Evolutionary conservation across 192 early-diverging fungal species (phyloP).

Genomic region (Gamsiella multidivaricata): DNA sequence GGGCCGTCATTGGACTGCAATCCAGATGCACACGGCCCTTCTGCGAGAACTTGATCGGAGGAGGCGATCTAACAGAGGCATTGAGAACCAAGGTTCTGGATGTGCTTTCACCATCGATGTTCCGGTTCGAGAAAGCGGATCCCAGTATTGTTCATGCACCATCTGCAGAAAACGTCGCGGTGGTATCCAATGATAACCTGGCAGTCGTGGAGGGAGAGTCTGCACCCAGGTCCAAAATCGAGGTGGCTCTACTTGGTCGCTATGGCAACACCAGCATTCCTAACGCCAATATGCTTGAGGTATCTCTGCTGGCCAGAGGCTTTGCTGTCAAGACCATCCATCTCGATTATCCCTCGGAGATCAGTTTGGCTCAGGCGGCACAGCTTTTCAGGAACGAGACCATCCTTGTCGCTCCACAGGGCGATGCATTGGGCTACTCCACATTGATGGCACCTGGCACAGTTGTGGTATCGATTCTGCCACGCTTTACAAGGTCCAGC

Average conservation of each 20-base stretch:
- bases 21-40: slow-evolving; percentile 43
- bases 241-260: slow-evolving; percentile 40
- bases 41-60: slow-evolving; percentile 48
- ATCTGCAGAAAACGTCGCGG: slow-evolving; percentile 9
- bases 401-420: slow-evolving; percentile 46
- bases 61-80: slow-evolving; percentile 21
- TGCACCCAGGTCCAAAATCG: slow-evolving; percentile 35
- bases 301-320: slow-evolving; percentile 45
- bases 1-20: slow-evolving; percentile 38
- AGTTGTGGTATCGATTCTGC: slow-evolving; percentile 35
- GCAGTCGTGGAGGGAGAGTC: slow-evolving; percentile 26
- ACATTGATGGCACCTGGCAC: slow-evolving; percentile 40
- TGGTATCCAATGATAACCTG: slow-evolving; percentile 12
- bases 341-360: slow-evolving; percentile 26
- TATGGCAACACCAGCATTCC: slow-evolving; percentile 53
- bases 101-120: slow-evolving; percentile 22
- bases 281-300: slow-evolving; percentile 31
- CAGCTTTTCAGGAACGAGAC: slow-evolving; percentile 40
- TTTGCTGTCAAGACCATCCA: slow-evolving; percentile 49
- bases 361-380: slow-evolving; percentile 32
- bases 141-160: slow-evolving; percentile 37
- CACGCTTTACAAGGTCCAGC: slow-evolving; percentile 48
- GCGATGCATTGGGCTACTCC: slow-evolving; percentile 40
- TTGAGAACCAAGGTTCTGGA: slow-evolving; percentile 22
- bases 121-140: slow-evolving; percentile 36